Evolutionary conservation across 2,329 filamentous ascomycete genomes (phyloP).

Genomic region (Aspergillus clavatus): DNA sequence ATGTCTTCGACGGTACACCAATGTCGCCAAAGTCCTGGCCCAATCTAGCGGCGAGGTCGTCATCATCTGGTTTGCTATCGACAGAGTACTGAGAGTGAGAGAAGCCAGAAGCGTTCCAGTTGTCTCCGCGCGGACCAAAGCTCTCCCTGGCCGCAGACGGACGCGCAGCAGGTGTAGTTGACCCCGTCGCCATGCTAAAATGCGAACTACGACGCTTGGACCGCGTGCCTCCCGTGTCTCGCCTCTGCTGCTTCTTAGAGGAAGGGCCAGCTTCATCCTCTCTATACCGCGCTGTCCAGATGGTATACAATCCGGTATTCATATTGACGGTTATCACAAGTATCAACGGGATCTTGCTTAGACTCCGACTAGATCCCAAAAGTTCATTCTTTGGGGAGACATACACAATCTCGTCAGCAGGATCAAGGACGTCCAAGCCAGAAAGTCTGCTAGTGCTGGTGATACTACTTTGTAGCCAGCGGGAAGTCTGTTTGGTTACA

Average conservation of each 20-base stretch:
- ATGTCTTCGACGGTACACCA: conserved; percentile 53
- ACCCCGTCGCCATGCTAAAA: conserved; percentile 61
- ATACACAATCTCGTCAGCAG: conserved; percentile 77
- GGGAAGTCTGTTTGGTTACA: conserved; percentile 51
- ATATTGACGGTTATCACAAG: conserved; percentile 78
- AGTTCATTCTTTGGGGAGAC: conserved; percentile 63
- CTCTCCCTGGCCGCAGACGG: conserved; percentile 69
- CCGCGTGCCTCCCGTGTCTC: conserved; percentile 56
- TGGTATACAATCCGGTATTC: conserved; percentile 69
- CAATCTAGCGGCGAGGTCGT: conserved; percentile 64
- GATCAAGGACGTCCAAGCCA: conserved; percentile 59
- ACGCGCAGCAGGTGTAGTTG: conserved; percentile 66
- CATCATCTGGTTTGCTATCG: conserved; percentile 53
- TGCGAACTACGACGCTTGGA: conserved; percentile 65
- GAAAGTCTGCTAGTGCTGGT: conserved; percentile 21
- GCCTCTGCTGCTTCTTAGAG: conserved; percentile 39
- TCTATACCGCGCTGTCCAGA: conserved; percentile 80
- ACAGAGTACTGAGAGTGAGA: conserved; percentile 37
- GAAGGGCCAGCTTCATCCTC: conserved; percentile 56
- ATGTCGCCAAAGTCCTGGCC: conserved; percentile 60
- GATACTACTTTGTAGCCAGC: conserved; percentile 25
- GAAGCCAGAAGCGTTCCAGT: conserved; percentile 38
- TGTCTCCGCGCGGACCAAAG: conserved; percentile 55
- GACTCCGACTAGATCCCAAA: conserved; percentile 19
- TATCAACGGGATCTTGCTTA: conserved; percentile 53